Percentiles rank a stretch among this genome's conserved stretches.
Conservation (phyloP, 305 asterid genomes). For the Rubia occidens region DNA sequence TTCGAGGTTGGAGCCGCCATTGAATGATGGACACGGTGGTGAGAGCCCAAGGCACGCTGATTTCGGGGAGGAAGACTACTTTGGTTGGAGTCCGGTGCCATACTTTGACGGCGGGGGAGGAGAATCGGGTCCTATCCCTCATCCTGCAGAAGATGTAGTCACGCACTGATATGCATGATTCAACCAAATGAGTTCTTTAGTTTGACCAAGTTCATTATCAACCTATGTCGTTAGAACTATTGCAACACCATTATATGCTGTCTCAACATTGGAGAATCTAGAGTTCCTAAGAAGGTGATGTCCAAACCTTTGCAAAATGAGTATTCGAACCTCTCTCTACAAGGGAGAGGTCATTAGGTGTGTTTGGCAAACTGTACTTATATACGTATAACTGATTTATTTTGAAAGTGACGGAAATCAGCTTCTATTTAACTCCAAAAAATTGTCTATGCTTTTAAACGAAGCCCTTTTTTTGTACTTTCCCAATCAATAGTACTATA, state of each 20-base stretch:
- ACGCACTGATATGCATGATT: slow-evolving; percentile 6
- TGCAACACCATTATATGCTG: no score
- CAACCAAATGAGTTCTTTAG: background rate
- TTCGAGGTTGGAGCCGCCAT: background rate
- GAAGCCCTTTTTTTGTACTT: no score
- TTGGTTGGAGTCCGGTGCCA: slow-evolving; percentile 28
- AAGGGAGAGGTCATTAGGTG: no score
- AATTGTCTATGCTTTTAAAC: no score
- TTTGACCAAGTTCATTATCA: background rate
- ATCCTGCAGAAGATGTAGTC: slow-evolving; percentile 6
- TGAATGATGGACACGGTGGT: background rate
- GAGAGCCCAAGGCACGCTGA: background rate
- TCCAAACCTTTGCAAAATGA: background rate
- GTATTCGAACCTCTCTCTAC: background rate
- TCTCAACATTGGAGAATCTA: no score
- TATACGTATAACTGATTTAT: no score
- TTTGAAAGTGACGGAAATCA: no score
- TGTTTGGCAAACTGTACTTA: no score
- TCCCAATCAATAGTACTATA: no score
- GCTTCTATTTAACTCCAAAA: no score
- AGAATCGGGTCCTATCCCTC: slow-evolving; percentile 32
- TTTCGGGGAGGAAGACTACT: slow-evolving; percentile 24
- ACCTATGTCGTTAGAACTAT: no score
- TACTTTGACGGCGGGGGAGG: slow-evolving; percentile 25
- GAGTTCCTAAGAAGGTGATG: no score